Conservation (phyloP, 1,284 basidiomycete species). For the Fomitopsis betulina region DNA sequence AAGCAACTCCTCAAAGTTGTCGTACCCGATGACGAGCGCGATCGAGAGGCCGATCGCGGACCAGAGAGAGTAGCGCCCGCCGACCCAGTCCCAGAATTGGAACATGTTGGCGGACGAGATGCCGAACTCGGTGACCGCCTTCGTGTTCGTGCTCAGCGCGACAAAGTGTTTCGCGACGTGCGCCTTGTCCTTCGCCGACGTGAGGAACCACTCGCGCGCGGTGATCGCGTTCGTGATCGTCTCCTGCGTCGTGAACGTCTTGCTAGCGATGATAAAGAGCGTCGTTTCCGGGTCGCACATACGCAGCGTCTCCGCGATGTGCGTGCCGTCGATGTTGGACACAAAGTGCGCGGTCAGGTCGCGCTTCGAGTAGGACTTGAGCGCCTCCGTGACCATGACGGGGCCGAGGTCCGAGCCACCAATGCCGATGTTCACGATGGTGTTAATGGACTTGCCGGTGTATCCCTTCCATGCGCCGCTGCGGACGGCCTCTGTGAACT, state of each 20-base stretch:
- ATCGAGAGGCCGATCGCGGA: slow-evolving; percentile 96
- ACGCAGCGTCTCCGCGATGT: slow-evolving; percentile 87
- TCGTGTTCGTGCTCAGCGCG: slow-evolving; percentile 92
- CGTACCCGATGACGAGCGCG: slow-evolving; percentile 88
- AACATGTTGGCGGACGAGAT: slow-evolving; percentile 96
- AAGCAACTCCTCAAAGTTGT: slow-evolving; percentile 90
- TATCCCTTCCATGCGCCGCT: slow-evolving; percentile 94
- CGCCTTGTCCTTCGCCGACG: slow-evolving; percentile 76
- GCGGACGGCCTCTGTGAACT: slow-evolving; percentile 84
- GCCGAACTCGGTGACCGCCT: slow-evolving; percentile 93
- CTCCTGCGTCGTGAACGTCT: slow-evolving; percentile 99
- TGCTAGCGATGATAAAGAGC: slow-evolving; percentile 95
- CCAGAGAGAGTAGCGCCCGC: slow-evolving; percentile 98
- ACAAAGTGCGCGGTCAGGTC: slow-evolving; percentile 89
- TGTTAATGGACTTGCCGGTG: slow-evolving; percentile 92
- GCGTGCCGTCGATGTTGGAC: slow-evolving; percentile 98
- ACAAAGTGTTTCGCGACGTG: slow-evolving; percentile 99
- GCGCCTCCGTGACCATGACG: slow-evolving; percentile 98
- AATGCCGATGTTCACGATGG: slow-evolving; percentile 98
- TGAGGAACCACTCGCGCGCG: slow-evolving; percentile 94
- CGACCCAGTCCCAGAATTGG: slow-evolving; percentile 99
- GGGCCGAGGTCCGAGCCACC: slow-evolving; percentile 97
- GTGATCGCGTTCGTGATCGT: slow-evolving; percentile 98
- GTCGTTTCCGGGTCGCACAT: slow-evolving; percentile 90
- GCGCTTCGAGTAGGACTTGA: slow-evolving; percentile 90